Conservation (phyloP, 306 rosid species). For the Lathyrus oleraceus region DNA sequence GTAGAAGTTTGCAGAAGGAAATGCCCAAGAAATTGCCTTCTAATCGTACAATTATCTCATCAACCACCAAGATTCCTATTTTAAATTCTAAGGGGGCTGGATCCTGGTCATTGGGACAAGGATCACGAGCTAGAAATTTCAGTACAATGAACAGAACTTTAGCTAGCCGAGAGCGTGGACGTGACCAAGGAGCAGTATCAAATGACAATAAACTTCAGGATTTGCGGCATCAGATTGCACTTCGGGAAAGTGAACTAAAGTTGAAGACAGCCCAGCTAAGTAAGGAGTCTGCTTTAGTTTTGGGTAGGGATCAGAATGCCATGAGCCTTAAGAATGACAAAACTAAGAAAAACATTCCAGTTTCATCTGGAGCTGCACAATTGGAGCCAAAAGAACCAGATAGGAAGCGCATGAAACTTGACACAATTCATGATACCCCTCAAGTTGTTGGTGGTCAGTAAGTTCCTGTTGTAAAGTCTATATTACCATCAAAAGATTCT, state of each 20-base stretch:
- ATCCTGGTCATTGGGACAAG: constrained; percentile 50
- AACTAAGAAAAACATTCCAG: constrained; percentile 42
- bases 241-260: constrained; percentile 80
- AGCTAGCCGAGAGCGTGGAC: constrained; percentile 49
- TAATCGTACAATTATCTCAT: constrained; percentile 50
- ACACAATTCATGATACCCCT: constrained; percentile 46
- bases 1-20: constrained; percentile 48
- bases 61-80: constrained; percentile 43
- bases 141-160: constrained; percentile 45
- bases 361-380: constrained; percentile 43
- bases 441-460: constrained; percentile 42
- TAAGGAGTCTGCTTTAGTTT: constrained; percentile 60
- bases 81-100: constrained; percentile 53
- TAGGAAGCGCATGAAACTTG: constrained; percentile 65
- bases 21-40: constrained; percentile 51
- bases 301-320: constrained; percentile 49
- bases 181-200: constrained; percentile 51
- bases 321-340: constrained; percentile 44
- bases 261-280: constrained; percentile 67
- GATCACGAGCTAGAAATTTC: constrained; percentile 52
- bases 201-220: constrained; percentile 73
- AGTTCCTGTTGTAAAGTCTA: constrained; percentile 40
- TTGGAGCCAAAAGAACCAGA: constrained; percentile 61
- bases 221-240: constrained; percentile 92
- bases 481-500: constrained; percentile 49